phyloP scores from a whole-genome alignment of 1,284 basidiomycete genomes.

The Leccinum cinnamomeum region DNA sequence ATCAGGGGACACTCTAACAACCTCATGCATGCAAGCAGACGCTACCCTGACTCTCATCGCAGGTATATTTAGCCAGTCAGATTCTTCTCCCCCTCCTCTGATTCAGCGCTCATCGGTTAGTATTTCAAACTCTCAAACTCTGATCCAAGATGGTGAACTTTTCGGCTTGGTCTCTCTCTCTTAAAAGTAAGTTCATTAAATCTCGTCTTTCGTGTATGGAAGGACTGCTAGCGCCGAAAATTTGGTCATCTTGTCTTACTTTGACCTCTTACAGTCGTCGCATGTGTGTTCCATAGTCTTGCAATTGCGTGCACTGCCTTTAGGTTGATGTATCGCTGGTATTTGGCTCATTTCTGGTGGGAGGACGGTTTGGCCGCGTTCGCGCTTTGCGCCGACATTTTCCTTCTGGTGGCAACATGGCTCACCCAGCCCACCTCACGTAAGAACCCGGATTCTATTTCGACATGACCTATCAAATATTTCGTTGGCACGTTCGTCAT shows the following conservation, averaged over 20 bases:
- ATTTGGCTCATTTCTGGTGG: constrained; percentile 28
- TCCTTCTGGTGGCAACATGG: constrained; percentile 14
- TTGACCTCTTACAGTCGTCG: constrained; percentile 12
- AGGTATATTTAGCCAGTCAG: constrained; percentile 10
- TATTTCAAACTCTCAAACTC: not conserved
- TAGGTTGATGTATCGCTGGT: constrained; percentile 25
- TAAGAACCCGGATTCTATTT: constrained; percentile 2
- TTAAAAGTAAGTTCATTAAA: constrained; percentile 18
- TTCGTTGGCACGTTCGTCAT: not conserved
- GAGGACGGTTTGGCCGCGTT: constrained; percentile 29
- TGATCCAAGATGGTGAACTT: not conserved
- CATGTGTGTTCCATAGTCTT: constrained; percentile 18
- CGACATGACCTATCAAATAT: not conserved
- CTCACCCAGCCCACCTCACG: constrained; percentile 5
- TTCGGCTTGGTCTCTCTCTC: constrained; percentile 12
- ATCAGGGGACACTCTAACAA: constrained; percentile 1
- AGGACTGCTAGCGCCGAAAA: not conserved
- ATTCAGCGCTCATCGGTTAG: not conserved
- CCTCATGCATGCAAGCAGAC: not conserved
- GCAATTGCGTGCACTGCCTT: constrained; percentile 29
- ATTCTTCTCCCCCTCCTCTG: not conserved
- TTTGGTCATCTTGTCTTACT: not conserved
- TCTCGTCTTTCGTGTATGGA: not conserved
- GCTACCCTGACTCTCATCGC: not conserved
- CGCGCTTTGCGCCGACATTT: constrained; percentile 23